Percentiles rank a stretch among this genome's conserved stretches.
Evolutionary conservation across 805 yeast species (phyloP).

Genomic region (Cyberlindnera euphorbiae): DNA sequence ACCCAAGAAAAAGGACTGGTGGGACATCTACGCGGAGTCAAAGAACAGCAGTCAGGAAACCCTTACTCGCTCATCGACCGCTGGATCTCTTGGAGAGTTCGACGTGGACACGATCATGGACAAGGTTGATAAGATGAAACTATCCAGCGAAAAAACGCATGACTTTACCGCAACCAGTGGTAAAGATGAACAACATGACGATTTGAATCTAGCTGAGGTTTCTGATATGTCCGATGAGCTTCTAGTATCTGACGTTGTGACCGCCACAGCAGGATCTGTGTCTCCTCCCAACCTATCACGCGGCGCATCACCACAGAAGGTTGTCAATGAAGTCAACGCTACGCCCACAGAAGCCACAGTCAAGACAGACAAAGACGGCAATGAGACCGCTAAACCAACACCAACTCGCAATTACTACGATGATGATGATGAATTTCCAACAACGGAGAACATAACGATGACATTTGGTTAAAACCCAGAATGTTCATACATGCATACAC

Average conservation of each 20-base stretch:
- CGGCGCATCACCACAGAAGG: too few relatives aligned
- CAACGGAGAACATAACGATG: slow-evolving; percentile 20
- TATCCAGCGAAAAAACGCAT: not conserved
- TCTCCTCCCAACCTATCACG: too few relatives aligned
- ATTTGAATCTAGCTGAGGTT: slow-evolving; percentile 1
- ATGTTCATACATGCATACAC: too few relatives aligned
- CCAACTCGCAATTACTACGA: slow-evolving; percentile 2
- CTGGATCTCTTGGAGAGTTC: slow-evolving; percentile 8
- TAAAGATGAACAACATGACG: not conserved
- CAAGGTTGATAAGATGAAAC: slow-evolving; percentile 12
- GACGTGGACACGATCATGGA: slow-evolving; percentile 20
- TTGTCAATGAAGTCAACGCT: too few relatives aligned
- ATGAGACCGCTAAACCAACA: too few relatives aligned
- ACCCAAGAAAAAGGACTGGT: slow-evolving; percentile 54
- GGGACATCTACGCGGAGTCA: slow-evolving; percentile 34
- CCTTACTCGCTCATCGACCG: slow-evolving; percentile 2
- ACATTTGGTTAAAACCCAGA: slow-evolving; percentile 21
- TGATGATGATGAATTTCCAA: slow-evolving; percentile 18
- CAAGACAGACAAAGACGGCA: too few relatives aligned
- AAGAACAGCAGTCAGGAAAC: slow-evolving; percentile 17
- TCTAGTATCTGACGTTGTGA: not conserved
- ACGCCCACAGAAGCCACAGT: too few relatives aligned
- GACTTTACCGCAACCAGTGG: not conserved
- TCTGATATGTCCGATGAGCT: slow-evolving; percentile 2
- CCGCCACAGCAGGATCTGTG: too few relatives aligned